Conservation (phyloP, 2,329 filamentous ascomycete genomes). For the Penicillium sp. region DNA sequence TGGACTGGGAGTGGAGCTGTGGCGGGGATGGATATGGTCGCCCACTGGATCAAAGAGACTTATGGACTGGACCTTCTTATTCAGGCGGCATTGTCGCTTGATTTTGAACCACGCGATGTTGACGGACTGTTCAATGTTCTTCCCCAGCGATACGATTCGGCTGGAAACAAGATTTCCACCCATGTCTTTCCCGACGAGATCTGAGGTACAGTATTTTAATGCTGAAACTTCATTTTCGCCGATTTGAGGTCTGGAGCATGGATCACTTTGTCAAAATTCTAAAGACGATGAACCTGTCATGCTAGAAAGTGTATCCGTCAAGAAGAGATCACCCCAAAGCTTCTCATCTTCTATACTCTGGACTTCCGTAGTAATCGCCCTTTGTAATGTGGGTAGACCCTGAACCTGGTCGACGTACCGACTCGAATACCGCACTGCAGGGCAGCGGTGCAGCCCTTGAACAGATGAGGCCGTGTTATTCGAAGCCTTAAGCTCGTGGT, state of each 20-base stretch:
- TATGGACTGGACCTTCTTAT: conserved; percentile 35
- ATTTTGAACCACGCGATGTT: conserved; percentile 42
- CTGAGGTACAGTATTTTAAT: neutral
- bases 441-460: conserved; percentile 11
- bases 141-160: conserved; percentile 31
- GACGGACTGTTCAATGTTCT: conserved; percentile 33
- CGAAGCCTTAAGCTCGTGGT: neutral
- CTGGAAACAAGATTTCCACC: conserved; percentile 34
- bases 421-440: conserved; percentile 19
- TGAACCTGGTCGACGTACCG: conserved; percentile 6
- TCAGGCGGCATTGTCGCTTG: conserved; percentile 28
- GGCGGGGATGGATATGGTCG: conserved; percentile 51
- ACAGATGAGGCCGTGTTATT: too few species aligned
- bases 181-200: conserved; percentile 20
- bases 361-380: neutral
- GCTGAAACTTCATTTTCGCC: neutral
- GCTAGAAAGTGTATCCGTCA: neutral
- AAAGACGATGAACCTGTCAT: neutral
- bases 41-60: conserved; percentile 44
- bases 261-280: neutral
- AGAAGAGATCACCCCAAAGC: neutral
- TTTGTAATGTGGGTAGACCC: neutral
- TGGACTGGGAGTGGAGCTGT: conserved; percentile 52
- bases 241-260: neutral
- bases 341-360: neutral